phyloP scores from a whole-genome alignment of 164 flowering plant species.

The Umbilicus rupestris region DNA sequence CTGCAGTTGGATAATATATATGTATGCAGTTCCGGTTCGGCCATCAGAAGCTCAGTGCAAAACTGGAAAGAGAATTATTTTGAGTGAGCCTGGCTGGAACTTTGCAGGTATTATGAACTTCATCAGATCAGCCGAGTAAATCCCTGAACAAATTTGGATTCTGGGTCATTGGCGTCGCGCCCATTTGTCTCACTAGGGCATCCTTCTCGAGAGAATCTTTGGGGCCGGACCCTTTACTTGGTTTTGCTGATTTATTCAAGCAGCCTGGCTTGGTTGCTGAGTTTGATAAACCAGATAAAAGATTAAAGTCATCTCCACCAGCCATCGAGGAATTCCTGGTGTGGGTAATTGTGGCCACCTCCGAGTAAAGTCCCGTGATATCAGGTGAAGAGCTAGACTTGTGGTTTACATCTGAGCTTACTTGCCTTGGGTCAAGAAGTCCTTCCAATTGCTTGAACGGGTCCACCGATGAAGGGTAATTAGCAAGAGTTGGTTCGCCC shows the following conservation, averaged over 20 bases:
- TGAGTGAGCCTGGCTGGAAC: background rate
- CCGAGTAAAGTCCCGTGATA: constrained; percentile 43
- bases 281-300: constrained; percentile 25
- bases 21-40: too few relatives aligned
- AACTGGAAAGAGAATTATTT: background rate
- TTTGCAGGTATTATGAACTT: background rate
- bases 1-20: background rate
- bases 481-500: constrained; percentile 40
- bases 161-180: constrained; percentile 71
- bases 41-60: background rate
- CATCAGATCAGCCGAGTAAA: constrained; percentile 52
- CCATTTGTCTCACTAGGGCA: constrained; percentile 87
- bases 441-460: constrained; percentile 89
- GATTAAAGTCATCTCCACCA: constrained; percentile 11
- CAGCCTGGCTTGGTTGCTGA: constrained; percentile 13
- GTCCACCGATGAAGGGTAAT: constrained; percentile 34
- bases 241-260: constrained; percentile 24
- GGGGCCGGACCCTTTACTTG: constrained; percentile 58
- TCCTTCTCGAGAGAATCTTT: constrained; percentile 70
- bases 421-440: constrained; percentile 44
- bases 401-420: constrained; percentile 17
- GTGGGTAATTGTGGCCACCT: constrained; percentile 24
- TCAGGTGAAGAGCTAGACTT: constrained; percentile 31
- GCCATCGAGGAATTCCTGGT: constrained; percentile 14
- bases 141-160: constrained; percentile 90